Base-by-base conservation (phyloP, 2,329 filamentous ascomycete species). In the Cadophora sp. region DNA sequence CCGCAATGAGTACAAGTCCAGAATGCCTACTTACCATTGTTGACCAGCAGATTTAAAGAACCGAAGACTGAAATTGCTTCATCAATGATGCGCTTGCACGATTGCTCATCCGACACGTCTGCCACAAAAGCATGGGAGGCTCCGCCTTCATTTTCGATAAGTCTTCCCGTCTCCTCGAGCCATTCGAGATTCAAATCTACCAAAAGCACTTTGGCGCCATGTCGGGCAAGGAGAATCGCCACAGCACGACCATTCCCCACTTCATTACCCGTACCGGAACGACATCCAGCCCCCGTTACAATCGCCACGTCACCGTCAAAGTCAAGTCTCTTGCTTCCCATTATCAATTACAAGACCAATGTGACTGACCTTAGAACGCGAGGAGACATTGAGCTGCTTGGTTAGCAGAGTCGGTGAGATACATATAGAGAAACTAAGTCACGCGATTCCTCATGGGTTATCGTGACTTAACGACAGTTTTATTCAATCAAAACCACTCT, bases 11-110 rank as follows among this genome's bases (percentile, higher is more conserved):
- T 26, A n/a, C 50, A n/a, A 61, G 34, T 43, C n/a, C n/a, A n/a
- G 40, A 43, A 34, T 43, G 4, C 27, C 4, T 14, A 22, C 73
- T 60, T 51, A 76, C 76, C 89, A 66, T 87, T 88, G 73, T 91
- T 91, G 43, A 91, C 80, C 0, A 91, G 79, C 51, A 91, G 87
- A 72, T 91, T 87, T 1, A 91, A 71, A 1, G 85, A 79, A 0
- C 87, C 87, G 70, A 85, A 91, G 1, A 76, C 72, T 1, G 80
- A 68, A 0, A 87, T 16, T 0, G 87, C 83, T 0, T 76, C 66
- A 0, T 81, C 69, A 7, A 84, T 78, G 19, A 61, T 64, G 56
- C 48, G 61, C 48, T 64, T 63, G 22, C 69, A 91, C 64, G 89
- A 86, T 0, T 67, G 66, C 16, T 83, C 80, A 0, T 78, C 77